Evolutionary conservation across 2,329 filamentous ascomycete genomes (phyloP), one percentile per base, ranked within the genome.

Genomic region (Phyllosticta citribraziliensis): DNA sequence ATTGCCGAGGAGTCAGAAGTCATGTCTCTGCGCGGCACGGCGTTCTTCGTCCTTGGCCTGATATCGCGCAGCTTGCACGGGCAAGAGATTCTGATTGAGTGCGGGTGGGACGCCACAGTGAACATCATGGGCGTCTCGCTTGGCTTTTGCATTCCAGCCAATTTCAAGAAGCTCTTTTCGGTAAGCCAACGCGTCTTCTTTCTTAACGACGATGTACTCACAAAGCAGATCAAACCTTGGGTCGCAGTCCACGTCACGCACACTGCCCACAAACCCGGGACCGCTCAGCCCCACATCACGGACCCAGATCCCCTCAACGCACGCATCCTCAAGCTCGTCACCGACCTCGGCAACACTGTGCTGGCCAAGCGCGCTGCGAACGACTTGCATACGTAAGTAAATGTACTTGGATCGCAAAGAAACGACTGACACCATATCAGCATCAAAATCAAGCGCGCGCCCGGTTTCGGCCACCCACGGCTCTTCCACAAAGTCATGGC

Each of bases 21-120:
- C 56, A 88, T 99, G 85, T 96, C 91, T 62, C 81, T 99, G 68
- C 84, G 95, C 53, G 94, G 95, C 47, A 99, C 95, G 0, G 94
- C 94, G 1, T 97, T 97, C 74, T 99, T 97, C 69, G 94, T 97
- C 0, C 78, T 99, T 0, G 94, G 94, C 0, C 78, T 99, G 62
- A 93, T 99, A 60, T 97, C 92, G 1, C 83, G 94, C 59, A 97
- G 93, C 57, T 81, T 91, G 9, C 93, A 97, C 69, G 94, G 94
- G 0, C 83, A 97, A 25, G 91, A 96, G 72, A 96, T 97, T 62
- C 77, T 99, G 14, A 87, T 88, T 0, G 90, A 96, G 69, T 82
- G 89, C 69, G 92, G 92, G 11, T 99, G 95, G 95, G 92, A 96
- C 68, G 89, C 91, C 10, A 93, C 91, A 63, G 88, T 91, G 19